These are phyloP conservation scores for Botryotinia globosa DNA, from an alignment of 2,329 filamentous ascomycete species.

Conservation along the genomic window DNA sequence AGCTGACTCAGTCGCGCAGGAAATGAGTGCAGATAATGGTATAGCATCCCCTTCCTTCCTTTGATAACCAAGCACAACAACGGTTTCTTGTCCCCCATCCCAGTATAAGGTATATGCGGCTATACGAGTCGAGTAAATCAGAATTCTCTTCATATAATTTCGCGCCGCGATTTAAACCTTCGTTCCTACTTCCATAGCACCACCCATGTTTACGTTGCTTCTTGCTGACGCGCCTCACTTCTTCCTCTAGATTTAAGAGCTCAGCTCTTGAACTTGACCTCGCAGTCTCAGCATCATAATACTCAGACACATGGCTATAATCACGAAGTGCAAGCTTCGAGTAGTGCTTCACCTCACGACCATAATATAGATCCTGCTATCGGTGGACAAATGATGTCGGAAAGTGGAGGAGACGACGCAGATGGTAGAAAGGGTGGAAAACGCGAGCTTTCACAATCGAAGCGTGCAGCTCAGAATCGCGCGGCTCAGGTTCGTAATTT, in stretches of 20 bases:
- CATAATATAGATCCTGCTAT: slow-evolving; percentile 41
- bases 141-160: background rate
- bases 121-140: slow-evolving; percentile 22
- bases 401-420: slow-evolving; percentile 34
- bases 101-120: slow-evolving; percentile 16
- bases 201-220: slow-evolving; percentile 21
- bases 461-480: slow-evolving; percentile 49
- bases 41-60: slow-evolving; percentile 15
- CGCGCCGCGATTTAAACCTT: background rate
- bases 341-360: slow-evolving; percentile 37
- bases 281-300: slow-evolving; percentile 24
- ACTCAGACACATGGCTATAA: slow-evolving; percentile 36
- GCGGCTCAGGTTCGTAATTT: slow-evolving; percentile 80
- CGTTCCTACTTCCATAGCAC: background rate
- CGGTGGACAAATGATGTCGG: slow-evolving; percentile 36
- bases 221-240: slow-evolving; percentile 37
- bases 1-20: slow-evolving; percentile 36
- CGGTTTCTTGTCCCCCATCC: slow-evolving; percentile 10
- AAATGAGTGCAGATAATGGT: slow-evolving; percentile 37
- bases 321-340: slow-evolving; percentile 34
- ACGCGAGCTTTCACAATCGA: slow-evolving; percentile 84
- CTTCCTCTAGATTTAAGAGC: slow-evolving; percentile 38
- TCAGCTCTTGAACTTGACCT: slow-evolving; percentile 37
- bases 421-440: slow-evolving; percentile 73
- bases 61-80: slow-evolving; percentile 14